Evolutionary conservation across 176 grass and related monocot species (phyloP).

Genomic region (Aegilops speltoides): DNA sequence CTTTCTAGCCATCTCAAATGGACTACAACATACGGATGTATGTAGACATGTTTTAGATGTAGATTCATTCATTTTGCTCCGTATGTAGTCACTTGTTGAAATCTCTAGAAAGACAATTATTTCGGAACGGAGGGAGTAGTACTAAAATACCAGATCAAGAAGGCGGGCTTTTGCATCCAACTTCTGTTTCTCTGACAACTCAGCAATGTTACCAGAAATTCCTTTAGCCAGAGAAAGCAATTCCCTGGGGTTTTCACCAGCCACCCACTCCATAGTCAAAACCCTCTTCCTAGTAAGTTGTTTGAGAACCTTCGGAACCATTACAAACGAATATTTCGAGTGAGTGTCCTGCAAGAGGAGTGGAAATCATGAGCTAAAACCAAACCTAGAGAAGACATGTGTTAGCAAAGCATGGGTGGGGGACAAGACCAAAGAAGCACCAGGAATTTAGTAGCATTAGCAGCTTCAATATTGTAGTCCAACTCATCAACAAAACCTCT

Average conservation of each 20-base stretch:
- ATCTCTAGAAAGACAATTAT: too few species aligned
- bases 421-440: constrained; percentile 54
- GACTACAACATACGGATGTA: too few species aligned
- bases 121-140: too few species aligned
- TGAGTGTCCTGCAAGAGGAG: constrained; percentile 72
- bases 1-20: too few species aligned
- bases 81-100: too few species aligned
- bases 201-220: constrained; percentile 18
- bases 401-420: constrained; percentile 13
- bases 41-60: too few species aligned
- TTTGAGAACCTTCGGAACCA: constrained; percentile 77
- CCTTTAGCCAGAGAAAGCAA: constrained; percentile 76
- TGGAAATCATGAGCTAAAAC: constrained; percentile 36
- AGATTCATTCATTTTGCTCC: too few species aligned
- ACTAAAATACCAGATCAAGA: constrained; percentile 83
- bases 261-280: constrained; percentile 94
- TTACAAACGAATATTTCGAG: constrained; percentile 80
- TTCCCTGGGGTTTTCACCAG: constrained; percentile 76
- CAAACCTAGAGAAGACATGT: background rate
- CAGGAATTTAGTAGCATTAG: constrained; percentile 82
- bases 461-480: constrained; percentile 92
- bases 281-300: constrained; percentile 80
- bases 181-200: constrained; percentile 52
- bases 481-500: constrained; percentile 86
- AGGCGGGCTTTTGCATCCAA: constrained; percentile 63